Percentiles rank a stretch among this genome's conserved stretches.
phyloP scores from a whole-genome alignment of 805 yeast species.

The Saitoella complicata region DNA sequence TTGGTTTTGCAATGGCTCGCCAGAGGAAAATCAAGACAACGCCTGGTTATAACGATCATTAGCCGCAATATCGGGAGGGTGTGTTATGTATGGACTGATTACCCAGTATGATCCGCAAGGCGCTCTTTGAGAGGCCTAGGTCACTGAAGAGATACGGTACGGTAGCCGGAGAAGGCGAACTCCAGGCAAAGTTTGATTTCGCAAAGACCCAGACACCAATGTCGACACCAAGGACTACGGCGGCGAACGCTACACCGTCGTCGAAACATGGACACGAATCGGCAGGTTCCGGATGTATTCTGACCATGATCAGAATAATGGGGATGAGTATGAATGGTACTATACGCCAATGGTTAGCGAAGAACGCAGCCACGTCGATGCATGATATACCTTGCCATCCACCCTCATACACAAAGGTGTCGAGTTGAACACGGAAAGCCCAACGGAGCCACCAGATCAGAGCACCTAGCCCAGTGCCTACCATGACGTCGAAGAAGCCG shows the following conservation, averaged over 20 bases:
- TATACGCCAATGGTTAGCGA: constrained; percentile 7
- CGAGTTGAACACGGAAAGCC: constrained; percentile 28
- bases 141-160: constrained; percentile 28
- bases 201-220: constrained; percentile 37
- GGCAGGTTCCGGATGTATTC: constrained; percentile 64
- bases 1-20: constrained; percentile 60
- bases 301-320: constrained; percentile 35
- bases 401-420: constrained; percentile 25
- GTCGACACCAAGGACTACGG: constrained; percentile 69
- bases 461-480: constrained; percentile 53
- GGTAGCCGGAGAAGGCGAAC: constrained; percentile 19
- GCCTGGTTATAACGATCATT: constrained; percentile 26
- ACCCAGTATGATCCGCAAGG: constrained; percentile 31
- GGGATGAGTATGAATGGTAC: constrained; percentile 21
- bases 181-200: constrained; percentile 11
- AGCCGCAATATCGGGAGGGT: too few relatives aligned
- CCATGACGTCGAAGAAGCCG: constrained; percentile 60
- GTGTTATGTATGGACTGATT: too few relatives aligned
- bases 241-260: constrained; percentile 83
- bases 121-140: constrained; percentile 28
- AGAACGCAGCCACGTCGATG: constrained; percentile 1
- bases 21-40: constrained; percentile 46
- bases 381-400: not conserved
- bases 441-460: constrained; percentile 34
- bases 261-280: constrained; percentile 95